These are phyloP conservation scores for Babesia gibsoni DNA, from an alignment of 169 alveolate species.

Conservation along the genomic window DNA sequence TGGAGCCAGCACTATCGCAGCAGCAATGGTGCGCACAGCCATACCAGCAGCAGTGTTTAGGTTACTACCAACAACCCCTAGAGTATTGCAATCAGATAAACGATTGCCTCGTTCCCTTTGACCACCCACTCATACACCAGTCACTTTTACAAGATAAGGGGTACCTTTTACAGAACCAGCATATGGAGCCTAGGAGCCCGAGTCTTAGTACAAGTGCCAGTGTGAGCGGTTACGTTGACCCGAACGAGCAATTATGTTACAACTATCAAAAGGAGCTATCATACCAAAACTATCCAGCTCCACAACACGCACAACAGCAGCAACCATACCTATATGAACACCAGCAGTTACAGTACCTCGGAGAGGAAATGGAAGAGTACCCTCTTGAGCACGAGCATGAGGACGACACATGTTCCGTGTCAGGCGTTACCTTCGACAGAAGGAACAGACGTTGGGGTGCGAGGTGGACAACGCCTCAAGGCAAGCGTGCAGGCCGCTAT, in stretches of 20 bases:
- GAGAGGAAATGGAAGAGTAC: slow-evolving; percentile 16
- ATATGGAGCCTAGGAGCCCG: slow-evolving; percentile 28
- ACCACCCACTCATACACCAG: slow-evolving; percentile 24
- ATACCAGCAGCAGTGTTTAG: slow-evolving; percentile 18
- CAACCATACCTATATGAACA: slow-evolving; percentile 13
- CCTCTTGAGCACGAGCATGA: slow-evolving; percentile 43
- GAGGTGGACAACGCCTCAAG: slow-evolving; percentile 72
- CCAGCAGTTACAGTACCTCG: slow-evolving; percentile 13
- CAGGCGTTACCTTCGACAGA: slow-evolving; percentile 74
- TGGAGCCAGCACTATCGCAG: slow-evolving; percentile 6
- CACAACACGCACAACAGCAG: too few species aligned
- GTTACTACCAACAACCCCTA: slow-evolving; percentile 12
- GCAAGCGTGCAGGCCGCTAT: slow-evolving; percentile 67
- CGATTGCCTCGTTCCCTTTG: slow-evolving; percentile 11
- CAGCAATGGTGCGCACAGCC: slow-evolving; percentile 21
- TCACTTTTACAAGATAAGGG: not conserved
- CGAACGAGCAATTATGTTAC: slow-evolving; percentile 20
- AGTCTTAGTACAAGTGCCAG: slow-evolving; percentile 37
- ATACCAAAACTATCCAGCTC: slow-evolving; percentile 1
- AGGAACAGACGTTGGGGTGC: slow-evolving; percentile 76
- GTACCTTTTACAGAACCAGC: not conserved
- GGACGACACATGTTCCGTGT: slow-evolving; percentile 58
- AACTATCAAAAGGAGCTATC: slow-evolving; percentile 29
- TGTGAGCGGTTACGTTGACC: slow-evolving; percentile 22
- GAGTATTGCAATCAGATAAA: slow-evolving; percentile 24